Conservation (phyloP, 306 rosid species). For the Elaeagnus macrophylla region DNA sequence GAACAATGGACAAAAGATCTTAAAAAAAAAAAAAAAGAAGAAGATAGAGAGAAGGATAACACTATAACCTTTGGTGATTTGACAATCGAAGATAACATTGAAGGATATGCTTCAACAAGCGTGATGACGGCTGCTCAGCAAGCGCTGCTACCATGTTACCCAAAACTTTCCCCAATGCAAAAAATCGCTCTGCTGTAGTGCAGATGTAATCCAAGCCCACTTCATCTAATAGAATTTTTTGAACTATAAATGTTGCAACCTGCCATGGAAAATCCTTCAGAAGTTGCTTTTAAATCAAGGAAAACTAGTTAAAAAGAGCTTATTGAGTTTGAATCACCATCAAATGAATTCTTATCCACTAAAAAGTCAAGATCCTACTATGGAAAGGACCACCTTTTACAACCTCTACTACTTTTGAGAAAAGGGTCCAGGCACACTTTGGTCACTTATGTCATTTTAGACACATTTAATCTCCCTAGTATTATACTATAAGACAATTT, state of each 20-base stretch:
- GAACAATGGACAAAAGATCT: background rate
- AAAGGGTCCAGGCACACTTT: too few species aligned
- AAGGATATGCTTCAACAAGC: constrained; percentile 62
- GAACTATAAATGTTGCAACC: constrained; percentile 85
- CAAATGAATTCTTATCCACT: too few species aligned
- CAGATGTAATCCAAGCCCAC: constrained; percentile 74
- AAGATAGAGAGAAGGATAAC: background rate
- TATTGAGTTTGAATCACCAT: too few species aligned
- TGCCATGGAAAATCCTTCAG: constrained; percentile 18
- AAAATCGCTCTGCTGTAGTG: constrained; percentile 59
- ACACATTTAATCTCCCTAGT: too few species aligned
- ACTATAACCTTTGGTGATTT: constrained; percentile 51
- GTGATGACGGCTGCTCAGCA: constrained; percentile 62
- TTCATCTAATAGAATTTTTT: constrained; percentile 65
- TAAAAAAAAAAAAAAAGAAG: background rate
- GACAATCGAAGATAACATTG: constrained; percentile 71
- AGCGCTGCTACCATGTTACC: constrained; percentile 52
- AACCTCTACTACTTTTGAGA: too few species aligned
- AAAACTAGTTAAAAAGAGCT: too few species aligned
- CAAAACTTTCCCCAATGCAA: constrained; percentile 55
- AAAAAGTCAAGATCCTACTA: too few species aligned
- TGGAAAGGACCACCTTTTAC: too few species aligned
- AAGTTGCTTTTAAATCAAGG: too few species aligned
- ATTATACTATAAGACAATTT: too few species aligned
- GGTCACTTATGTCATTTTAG: too few species aligned